Base-by-base conservation (phyloP, 306 rosid genomes). In the Cicer yamashitae region DNA sequence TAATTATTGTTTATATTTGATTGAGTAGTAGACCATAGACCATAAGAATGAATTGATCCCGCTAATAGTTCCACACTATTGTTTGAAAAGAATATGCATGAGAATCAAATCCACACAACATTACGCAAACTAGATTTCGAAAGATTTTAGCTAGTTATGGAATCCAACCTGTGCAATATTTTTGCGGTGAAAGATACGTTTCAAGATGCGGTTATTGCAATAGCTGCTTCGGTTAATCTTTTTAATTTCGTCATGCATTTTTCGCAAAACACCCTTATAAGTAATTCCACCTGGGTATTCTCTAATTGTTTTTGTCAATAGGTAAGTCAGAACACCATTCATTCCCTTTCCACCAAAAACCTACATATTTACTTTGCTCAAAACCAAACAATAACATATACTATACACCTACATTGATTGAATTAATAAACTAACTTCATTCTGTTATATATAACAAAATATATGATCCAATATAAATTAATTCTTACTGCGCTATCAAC, bases 261-360 rank as follows among this genome's bases (percentile, higher is more conserved):
- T 38, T 0, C 80, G 68, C 10, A 90, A 69, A n/a, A 91, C 45
- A 13, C 3, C 8, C 25, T 78, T 80, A 25, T 94, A 91, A 15
- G 93, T 90, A 50, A 86, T 44, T 2, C 54, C 57, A 14, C 5
- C 3, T 34, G 51, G 78, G 12, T 22, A 10, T 7, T 45, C 74
- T 73, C 17, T 79, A 0, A 87, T 4, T 56, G 70, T 14, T 54
- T 87, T 40, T 39, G 87, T 79, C 6, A 91, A 58, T 46, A 87
- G 68, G 82, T 61, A 91, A 13, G 97, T 91, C 85, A 91, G 72
- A 12, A 89, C 93, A 57, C 97, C 98, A 54, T 89, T 83, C 94
- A 87, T 88, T 45, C 66, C 65, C 52, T 84, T 82, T 34, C 87
- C 84, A 17, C 84, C 51, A 67, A 88, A 81, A 73, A 82, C 88